Evolutionary conservation across 1,139 yeast genomes (phyloP), one percentile per base, ranked within the genome.

Genomic region (Waltiozyma sp.): DNA sequence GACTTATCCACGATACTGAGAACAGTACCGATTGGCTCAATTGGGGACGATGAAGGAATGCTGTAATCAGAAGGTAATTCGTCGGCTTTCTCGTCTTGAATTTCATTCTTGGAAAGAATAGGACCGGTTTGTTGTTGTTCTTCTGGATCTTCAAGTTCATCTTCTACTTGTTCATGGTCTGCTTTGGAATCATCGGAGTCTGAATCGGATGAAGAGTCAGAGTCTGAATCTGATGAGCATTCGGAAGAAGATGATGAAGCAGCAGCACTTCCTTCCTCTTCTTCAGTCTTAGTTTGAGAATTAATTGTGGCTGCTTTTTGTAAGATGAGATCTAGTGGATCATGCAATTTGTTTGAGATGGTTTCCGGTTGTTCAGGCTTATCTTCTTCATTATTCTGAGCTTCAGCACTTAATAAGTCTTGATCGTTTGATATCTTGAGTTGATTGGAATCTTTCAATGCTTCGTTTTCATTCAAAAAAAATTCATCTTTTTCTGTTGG

Each of bases 91-190:
- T 81, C 95, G 44, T 86, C 86, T 0, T 65, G 51, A 1, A 80
- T 61, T 58, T 91, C 98, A 56, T 91, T 83, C 47, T 77, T 80
- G 0, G 97, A 87, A 38, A 68, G 63, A 19, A 89, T 82, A 0
- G 95, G 94, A 3, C 34, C 34, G 18, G 18, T 31, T 15, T n/a
- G 38, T 41, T 39, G 38, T 36, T 36, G 14, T 40, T 19, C 39
- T 14, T 16, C 36, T 16, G 35, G 38, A 19, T 35, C 23, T 18
- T 28, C 14, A 18, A n/a, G 18, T 31, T 31, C 34, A n/a, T 15
- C 34, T 16, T 37, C 13, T 6, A 15, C 38, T n/a, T 35, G 15
- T 6, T 21, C 24, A 19, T 15, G 14, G 4, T 34, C 36, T n/a
- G n/a, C n/a, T n/a, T n/a, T n/a, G 18, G 38, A 14, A 19, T 19